Evolutionary conservation across 164 flowering plant species (phyloP), one percentile per base, ranked within the genome.

Genomic region (Kalanchoe fedtschenkoi): DNA sequence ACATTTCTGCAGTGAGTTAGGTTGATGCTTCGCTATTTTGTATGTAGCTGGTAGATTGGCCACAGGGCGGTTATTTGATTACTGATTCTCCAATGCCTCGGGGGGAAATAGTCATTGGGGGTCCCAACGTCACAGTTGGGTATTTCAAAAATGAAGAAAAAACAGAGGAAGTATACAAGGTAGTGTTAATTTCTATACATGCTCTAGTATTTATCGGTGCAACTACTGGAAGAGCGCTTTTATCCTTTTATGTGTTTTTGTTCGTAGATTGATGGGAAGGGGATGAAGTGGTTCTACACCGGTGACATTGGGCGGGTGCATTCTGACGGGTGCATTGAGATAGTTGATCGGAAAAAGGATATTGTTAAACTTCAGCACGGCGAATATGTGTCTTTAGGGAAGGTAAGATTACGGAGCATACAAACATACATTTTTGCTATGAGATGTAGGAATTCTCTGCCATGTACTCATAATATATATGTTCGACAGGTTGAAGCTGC

Each of bases 311-410:
- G 99, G 63, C 87, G 64, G 64, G 82, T 91, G 72, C 96, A 93
- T 66, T 34, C 80, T 55, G 99, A 93, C 79, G 99, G 99, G 65
- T 93, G 97, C 78, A 87, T 93, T 65, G 92, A 93, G 78, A 91
- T 93, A 64, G 75, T 90, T 76, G 99, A 93, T 72, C 97, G 97
- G 42, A 93, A 87, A 60, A 93, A 93, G 75, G 99, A 93, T 68
- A 93, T 93, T 37, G 95, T 93, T 60, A 93, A 93, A 75, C 99
- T 93, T 71, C 99, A 93, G 74, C 99, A 93, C 74, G 99, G 99
- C 62, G 97, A 93, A 76, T 93, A 93, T 76, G 93, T 90, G 29
- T 90, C 99, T 55, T 77, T 93, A 34, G 99, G 99, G 60, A 93
- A 91, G 96, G 99, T 90, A 72, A 42, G 61, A 35, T 46, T 67